Evolutionary conservation across 75 land plant genomes (phyloP).

Genomic region (Chamaecyparis obtusa): DNA sequence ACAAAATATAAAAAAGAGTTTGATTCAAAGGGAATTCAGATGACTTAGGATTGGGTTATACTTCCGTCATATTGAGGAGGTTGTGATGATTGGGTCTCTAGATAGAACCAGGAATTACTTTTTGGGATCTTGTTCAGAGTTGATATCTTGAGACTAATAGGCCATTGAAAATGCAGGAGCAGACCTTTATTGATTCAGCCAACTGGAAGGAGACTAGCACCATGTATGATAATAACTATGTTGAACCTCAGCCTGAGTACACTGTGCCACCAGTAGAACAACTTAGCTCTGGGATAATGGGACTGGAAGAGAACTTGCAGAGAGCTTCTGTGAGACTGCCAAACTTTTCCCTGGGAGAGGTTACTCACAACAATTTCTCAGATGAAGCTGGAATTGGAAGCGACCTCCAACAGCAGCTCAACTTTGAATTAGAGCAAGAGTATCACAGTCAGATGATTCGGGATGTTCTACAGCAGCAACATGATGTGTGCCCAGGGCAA

Average conservation of each 20-base stretch:
- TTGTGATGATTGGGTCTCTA: neutral
- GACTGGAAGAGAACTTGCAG: conserved; percentile 4
- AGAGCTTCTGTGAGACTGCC: neutral
- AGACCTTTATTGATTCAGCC: neutral
- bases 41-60: neutral
- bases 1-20: neutral
- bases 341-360: conserved; percentile 5
- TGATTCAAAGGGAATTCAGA: neutral
- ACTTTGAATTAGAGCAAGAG: conserved; percentile 25
- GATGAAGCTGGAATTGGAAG: neutral
- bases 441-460: conserved; percentile 10
- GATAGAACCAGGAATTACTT: neutral
- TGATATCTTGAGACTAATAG: neutral
- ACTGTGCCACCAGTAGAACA: neutral
- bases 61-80: neutral
- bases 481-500: neutral
- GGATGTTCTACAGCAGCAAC: conserved; percentile 13
- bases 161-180: conserved; percentile 3
- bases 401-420: conserved; percentile 13
- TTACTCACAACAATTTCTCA: conserved; percentile 7
- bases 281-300: neutral
- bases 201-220: neutral
- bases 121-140: neutral
- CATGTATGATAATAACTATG: conserved; percentile 8
- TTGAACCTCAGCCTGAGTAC: neutral